phyloP scores from a whole-genome alignment of 2,329 filamentous ascomycete species.

The Aspergillus sp. region DNA sequence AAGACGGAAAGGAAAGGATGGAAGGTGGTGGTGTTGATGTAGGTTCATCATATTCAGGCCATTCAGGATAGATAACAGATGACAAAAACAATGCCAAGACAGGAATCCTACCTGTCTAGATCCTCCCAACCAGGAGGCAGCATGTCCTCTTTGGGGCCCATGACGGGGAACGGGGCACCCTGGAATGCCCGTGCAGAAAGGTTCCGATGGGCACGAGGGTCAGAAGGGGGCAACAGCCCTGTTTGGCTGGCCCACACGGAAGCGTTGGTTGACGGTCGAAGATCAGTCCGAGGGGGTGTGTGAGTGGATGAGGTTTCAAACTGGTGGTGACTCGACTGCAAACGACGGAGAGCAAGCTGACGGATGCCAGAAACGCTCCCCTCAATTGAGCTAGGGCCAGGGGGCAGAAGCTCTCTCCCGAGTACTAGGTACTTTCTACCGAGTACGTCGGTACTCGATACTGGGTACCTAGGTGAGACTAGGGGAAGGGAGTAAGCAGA shows the following conservation, averaged over 20 bases:
- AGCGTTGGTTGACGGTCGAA: constrained; percentile 3
- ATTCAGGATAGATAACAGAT: not conserved
- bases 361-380: constrained; percentile 15
- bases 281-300: constrained; percentile 6
- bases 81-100: constrained; percentile 16
- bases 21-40: too few species aligned
- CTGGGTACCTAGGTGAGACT: not conserved
- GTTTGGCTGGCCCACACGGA: constrained; percentile 7
- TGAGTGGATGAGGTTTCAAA: constrained; percentile 6
- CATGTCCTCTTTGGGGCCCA: constrained; percentile 41
- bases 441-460: not conserved
- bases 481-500: not conserved
- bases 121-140: constrained; percentile 41
- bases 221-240: not conserved
- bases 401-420: not conserved
- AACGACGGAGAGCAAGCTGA: constrained; percentile 13
- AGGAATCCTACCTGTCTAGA: constrained; percentile 36
- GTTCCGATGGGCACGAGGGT: constrained; percentile 2
- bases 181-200: constrained; percentile 27
- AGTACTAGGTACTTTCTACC: too few species aligned
- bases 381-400: constrained; percentile 1
- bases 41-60: too few species aligned
- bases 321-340: constrained; percentile 9
- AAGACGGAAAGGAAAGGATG: too few species aligned
- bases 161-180: constrained; percentile 28